Evolutionary conservation across 2,329 filamentous ascomycete genomes (phyloP).

Genomic region (Cercospora zeae-maydis): DNA sequence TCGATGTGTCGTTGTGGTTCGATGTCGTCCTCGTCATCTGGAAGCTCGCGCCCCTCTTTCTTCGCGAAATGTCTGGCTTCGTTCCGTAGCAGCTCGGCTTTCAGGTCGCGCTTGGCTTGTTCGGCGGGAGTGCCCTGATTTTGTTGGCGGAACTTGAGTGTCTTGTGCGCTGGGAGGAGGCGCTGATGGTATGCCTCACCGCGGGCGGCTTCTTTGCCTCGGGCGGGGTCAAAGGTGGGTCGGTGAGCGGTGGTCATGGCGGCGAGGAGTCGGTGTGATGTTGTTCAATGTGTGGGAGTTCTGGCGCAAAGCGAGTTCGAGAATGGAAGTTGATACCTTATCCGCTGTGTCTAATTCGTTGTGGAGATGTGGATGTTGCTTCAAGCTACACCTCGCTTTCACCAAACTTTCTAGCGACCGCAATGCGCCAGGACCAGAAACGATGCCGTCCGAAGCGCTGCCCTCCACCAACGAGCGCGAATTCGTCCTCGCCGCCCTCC

Average conservation of each 20-base stretch:
- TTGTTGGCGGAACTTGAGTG: conserved; percentile 83
- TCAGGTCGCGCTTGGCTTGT: conserved; percentile 68
- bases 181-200: conserved; percentile 95
- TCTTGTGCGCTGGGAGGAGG: conserved; percentile 87
- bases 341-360: neutral
- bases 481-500: conserved; percentile 79
- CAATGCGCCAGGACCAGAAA: conserved; percentile 24
- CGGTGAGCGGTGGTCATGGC: conserved; percentile 61
- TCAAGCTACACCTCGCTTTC: neutral
- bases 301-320: neutral
- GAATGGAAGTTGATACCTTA: neutral
- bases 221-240: conserved; percentile 93
- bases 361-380: neutral
- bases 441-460: conserved; percentile 88
- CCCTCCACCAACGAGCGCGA: conserved; percentile 84
- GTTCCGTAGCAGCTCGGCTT: conserved; percentile 82
- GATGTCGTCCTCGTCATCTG: conserved; percentile 38
- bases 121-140: conserved; percentile 86
- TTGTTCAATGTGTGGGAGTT: neutral
- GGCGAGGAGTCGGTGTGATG: conserved; percentile 13
- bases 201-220: conserved; percentile 89
- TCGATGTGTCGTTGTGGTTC: conserved; percentile 44
- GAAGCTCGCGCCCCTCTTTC: conserved; percentile 60
- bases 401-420: neutral
- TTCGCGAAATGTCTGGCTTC: conserved; percentile 86